phyloP scores from a whole-genome alignment of 139 green algal genomes.

The Chlorella vulgaris region DNA sequence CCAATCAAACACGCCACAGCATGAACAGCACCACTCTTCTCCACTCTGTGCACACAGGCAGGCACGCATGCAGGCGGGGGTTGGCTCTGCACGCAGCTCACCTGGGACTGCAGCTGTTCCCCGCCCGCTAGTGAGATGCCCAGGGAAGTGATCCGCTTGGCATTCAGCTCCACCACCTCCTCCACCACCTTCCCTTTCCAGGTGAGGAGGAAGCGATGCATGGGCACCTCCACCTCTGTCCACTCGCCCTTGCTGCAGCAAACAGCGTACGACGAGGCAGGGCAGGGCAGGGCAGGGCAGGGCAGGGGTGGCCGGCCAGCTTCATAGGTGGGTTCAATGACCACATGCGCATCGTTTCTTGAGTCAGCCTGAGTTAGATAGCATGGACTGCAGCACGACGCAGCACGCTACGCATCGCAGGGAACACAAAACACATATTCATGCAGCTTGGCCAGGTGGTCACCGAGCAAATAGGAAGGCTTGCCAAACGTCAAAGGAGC shows the following conservation, averaged over 20 bases:
- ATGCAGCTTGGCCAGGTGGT: background rate
- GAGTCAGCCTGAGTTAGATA: too few species aligned
- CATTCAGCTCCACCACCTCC: conserved; percentile 46
- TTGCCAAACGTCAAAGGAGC: conserved; percentile 63
- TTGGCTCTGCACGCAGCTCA: too few species aligned
- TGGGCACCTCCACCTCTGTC: conserved; percentile 56
- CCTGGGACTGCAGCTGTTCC: conserved; percentile 41
- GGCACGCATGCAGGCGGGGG: too few species aligned
- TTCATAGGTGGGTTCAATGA: too few species aligned
- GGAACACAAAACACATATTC: background rate
- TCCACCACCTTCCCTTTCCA: conserved; percentile 60
- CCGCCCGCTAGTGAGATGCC: conserved; percentile 55
- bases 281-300: too few species aligned
- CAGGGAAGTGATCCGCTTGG: conserved; percentile 48
- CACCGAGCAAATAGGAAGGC: conserved; percentile 64
- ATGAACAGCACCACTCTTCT: background rate
- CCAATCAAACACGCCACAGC: too few species aligned
- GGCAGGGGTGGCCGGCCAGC: too few species aligned
- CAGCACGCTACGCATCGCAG: too few species aligned
- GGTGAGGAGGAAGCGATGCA: conserved; percentile 60
- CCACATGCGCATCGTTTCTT: too few species aligned
- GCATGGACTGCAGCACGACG: background rate
- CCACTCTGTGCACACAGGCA: too few species aligned
- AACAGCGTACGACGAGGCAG: too few species aligned
- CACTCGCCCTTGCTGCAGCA: conserved; percentile 55